phyloP scores from a whole-genome alignment of 306 rosid species.

The Nissolia schottii region DNA sequence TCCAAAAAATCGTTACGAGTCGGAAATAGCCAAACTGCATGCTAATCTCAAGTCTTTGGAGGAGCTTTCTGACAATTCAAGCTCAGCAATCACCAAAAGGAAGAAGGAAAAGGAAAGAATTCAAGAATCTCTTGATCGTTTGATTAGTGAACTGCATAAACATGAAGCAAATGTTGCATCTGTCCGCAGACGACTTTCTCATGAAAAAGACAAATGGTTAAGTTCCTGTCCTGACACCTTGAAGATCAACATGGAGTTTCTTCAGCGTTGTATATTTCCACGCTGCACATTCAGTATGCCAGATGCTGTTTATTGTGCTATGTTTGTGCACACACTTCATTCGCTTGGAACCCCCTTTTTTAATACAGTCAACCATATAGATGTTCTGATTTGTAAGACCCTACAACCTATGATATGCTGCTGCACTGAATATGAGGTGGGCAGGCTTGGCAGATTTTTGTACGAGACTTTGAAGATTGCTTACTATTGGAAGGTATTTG shows the following conservation, averaged over 20 bases:
- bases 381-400: slow-evolving; percentile 90
- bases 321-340: slow-evolving; percentile 96
- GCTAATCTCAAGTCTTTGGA: slow-evolving; percentile 85
- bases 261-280: slow-evolving; percentile 97
- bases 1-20: slow-evolving; percentile 83
- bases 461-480: slow-evolving; percentile 94
- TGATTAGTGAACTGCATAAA: slow-evolving; percentile 66
- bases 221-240: slow-evolving; percentile 95
- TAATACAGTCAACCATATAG: slow-evolving; percentile 97
- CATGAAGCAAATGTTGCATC: slow-evolving; percentile 93
- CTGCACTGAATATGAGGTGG: slow-evolving; percentile 95
- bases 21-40: slow-evolving; percentile 88
- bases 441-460: slow-evolving; percentile 94
- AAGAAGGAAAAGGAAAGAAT: slow-evolving; percentile 98
- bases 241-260: slow-evolving; percentile 98
- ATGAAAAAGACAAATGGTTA: slow-evolving; percentile 91
- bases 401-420: slow-evolving; percentile 99
- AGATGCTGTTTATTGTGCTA: slow-evolving; percentile 97
- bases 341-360: slow-evolving; percentile 98
- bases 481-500: slow-evolving; percentile 90
- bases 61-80: slow-evolving; percentile 94
- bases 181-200: slow-evolving; percentile 76
- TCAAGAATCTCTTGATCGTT: slow-evolving; percentile 91
- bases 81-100: slow-evolving; percentile 91
- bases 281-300: slow-evolving; percentile 99